Evolutionary conservation across 148 eudicot species (phyloP).

Genomic region (Camellia japonica): DNA sequence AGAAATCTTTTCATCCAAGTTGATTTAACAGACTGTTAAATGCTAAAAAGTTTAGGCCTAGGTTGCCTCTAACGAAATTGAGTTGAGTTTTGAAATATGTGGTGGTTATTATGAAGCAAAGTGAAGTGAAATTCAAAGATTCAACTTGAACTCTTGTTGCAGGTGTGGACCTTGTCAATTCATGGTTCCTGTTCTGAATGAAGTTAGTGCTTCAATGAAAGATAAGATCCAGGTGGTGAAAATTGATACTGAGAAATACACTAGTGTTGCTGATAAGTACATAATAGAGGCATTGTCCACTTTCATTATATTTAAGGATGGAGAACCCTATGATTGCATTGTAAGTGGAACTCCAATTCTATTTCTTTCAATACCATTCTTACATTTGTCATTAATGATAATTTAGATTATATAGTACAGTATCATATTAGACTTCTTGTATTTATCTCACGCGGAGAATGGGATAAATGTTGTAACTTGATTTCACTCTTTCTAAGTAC

Average conservation of each 20-base stretch:
- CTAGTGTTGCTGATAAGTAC: conserved; percentile 63
- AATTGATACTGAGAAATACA: conserved; percentile 81
- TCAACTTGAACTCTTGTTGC: conserved; percentile 14
- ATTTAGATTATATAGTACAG: too few relatives aligned
- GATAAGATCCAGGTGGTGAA: conserved; percentile 74
- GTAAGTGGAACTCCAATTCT: conserved; percentile 45
- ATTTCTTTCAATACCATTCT: not conserved
- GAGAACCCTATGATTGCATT: conserved; percentile 69
- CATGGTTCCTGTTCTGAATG: conserved; percentile 77
- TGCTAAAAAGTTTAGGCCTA: too few relatives aligned
- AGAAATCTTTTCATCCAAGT: too few relatives aligned
- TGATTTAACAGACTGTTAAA: too few relatives aligned
- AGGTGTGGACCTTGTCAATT: conserved; percentile 98
- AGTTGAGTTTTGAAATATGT: too few relatives aligned
- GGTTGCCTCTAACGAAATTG: too few relatives aligned
- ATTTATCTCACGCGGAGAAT: too few relatives aligned
- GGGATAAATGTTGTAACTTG: not conserved
- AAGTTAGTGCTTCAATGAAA: conserved; percentile 54
- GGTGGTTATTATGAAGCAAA: too few relatives aligned
- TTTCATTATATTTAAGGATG: conserved; percentile 76
- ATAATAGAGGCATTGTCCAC: conserved; percentile 77
- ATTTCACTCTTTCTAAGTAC: not conserved
- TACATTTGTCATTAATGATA: not conserved
- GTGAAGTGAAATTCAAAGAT: not conserved
- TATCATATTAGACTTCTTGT: too few relatives aligned